Conservation (phyloP, 345 rosid species). For the Rubroshorea leprosula region DNA sequence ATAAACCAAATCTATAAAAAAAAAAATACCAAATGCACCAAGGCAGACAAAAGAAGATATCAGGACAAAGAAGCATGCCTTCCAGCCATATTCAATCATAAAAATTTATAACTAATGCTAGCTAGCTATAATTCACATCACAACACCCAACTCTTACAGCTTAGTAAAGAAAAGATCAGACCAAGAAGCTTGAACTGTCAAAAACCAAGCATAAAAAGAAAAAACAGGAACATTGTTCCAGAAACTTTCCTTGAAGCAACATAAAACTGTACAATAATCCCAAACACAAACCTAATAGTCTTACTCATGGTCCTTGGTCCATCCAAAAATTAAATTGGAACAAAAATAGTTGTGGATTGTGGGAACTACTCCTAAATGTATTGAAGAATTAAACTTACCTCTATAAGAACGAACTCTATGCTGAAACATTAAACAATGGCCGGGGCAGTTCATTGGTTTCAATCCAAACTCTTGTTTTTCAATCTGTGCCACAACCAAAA, state of each 20-base stretch:
- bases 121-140: background rate
- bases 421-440: conserved; percentile 94
- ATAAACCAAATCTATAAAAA: no score
- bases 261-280: background rate
- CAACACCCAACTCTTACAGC: background rate
- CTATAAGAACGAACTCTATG: conserved; percentile 84
- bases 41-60: background rate
- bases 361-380: background rate
- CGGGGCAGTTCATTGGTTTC: conserved; percentile 98
- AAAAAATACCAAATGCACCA: background rate
- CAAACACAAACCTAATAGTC: background rate
- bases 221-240: background rate
- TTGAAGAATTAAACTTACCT: conserved; percentile 36
- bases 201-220: background rate
- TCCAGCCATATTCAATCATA: no score
- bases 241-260: background rate
- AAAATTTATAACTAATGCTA: no score
- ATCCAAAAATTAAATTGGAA: background rate
- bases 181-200: no score
- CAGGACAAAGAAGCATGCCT: no score
- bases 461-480: conserved; percentile 94
- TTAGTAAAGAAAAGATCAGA: background rate
- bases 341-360: no score
- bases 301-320: background rate
- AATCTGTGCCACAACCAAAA: conserved; percentile 44